Base-by-base conservation (phyloP, 108 stramenopile genomes). In the Conticribra guillardii region DNA sequence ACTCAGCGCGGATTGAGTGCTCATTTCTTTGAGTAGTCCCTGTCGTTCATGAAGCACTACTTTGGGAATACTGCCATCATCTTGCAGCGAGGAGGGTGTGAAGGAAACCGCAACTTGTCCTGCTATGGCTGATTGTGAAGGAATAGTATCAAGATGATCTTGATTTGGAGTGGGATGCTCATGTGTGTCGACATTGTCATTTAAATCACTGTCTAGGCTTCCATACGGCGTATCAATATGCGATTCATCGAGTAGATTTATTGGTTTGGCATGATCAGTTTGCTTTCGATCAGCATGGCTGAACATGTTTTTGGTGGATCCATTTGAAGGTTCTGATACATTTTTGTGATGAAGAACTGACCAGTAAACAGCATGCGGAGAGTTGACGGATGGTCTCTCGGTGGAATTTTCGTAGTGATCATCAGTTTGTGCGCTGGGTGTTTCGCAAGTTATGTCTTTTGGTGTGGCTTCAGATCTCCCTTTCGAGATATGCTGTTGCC, bases 1-100 rank as follows among this genome's bases (percentile, higher is more conserved):
- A 11, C 5, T 9, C 11, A 11, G 11, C 11, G 37, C 37, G 8
- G 8, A 11, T 41, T 11, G 37, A 41, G 8, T 41, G 37, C 37
- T 41, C 8, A 5, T 41, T 41, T 41, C 37, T 41, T 41, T 41
- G 11, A 41, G 37, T 5, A 41, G 37, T 9, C 37, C 37, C 11
- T 41, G 8, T 41, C 37, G 5, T 64, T 47, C 46, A 32, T 49
- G 28, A 64, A 64, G 32, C 33, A 48, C 32, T 62, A 28, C 11
- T n/a, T 37, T 61, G 60, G 1, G 60, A 29, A 17, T 47, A 41
- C 5, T 41, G 37, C 30, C 63, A 51, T 52, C 22, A 62, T 47
- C 22, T 64, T n/a, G n/a, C n/a, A n/a, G n/a, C n/a, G 63, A 19
- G 63, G 62, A 50, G 62, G 27, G 27, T 51, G 63, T 21, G 48